A percentile compares a stretch with the other conserved stretches of the same genome.
phyloP scores from a whole-genome alignment of 1,139 yeast genomes.

The Saccharomyces hybrid region DNA sequence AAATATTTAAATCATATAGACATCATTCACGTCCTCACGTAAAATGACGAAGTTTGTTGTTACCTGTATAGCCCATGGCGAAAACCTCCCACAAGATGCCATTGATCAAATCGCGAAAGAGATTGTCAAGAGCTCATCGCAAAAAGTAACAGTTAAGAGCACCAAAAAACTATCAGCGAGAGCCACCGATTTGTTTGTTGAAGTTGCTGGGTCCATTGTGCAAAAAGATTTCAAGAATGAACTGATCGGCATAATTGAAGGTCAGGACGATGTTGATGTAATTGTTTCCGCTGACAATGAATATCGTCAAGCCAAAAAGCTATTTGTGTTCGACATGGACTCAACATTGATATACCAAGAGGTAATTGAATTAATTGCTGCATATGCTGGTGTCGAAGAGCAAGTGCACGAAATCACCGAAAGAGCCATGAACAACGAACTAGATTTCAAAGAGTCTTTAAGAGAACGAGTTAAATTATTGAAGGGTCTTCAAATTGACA shows the following conservation, averaged over 20 bases:
- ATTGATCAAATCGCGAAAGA: not conserved
- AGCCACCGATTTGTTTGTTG: conserved; percentile 15
- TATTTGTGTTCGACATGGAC: conserved; percentile 95
- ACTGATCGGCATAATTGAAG: conserved; percentile 4
- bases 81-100: conserved; percentile 1
- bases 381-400: conserved; percentile 67
- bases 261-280: conserved; percentile 35
- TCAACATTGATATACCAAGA: conserved; percentile 94
- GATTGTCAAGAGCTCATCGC: not conserved
- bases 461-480: conserved; percentile 66
- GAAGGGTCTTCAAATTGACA: conserved; percentile 67
- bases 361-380: conserved; percentile 92
- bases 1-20: not conserved
- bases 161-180: conserved; percentile 12
- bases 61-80: conserved; percentile 17
- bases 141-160: conserved; percentile 2
- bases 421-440: conserved; percentile 94
- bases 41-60: conserved; percentile 13
- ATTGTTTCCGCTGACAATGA: conserved; percentile 39
- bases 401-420: conserved; percentile 79
- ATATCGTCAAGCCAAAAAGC: conserved; percentile 46
- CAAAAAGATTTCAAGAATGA: conserved; percentile 5
- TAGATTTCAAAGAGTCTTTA: conserved; percentile 82
- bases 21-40: not conserved
- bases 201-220: conserved; percentile 2